phyloP scores from a whole-genome alignment of 1,284 basidiomycete species.

The Waitea zeae region DNA sequence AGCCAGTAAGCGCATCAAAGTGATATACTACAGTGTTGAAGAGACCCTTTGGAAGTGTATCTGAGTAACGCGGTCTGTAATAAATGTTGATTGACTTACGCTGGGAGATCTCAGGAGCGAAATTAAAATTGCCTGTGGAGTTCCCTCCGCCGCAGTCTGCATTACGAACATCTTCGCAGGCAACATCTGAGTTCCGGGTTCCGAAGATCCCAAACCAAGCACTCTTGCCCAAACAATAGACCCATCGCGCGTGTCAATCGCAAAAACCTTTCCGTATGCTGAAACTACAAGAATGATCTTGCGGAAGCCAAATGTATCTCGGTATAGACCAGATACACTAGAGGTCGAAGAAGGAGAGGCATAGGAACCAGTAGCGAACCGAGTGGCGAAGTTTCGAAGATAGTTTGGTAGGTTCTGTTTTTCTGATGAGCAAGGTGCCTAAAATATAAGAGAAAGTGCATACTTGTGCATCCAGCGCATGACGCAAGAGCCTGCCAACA shows the following conservation, averaged over 20 bases:
- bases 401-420: conserved; percentile 64
- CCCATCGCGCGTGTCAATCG: conserved; percentile 67
- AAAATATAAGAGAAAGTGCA: conserved; percentile 9
- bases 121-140: conserved; percentile 38
- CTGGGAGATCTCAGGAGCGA: no score
- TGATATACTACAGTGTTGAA: conserved; percentile 64
- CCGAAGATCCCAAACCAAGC: conserved; percentile 47
- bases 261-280: conserved; percentile 62
- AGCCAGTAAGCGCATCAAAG: conserved; percentile 64
- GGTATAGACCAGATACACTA: conserved; percentile 20
- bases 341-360: conserved; percentile 22
- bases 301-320: conserved; percentile 79
- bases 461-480: conserved; percentile 49
- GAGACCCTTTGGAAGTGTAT: conserved; percentile 27
- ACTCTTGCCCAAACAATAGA: conserved; percentile 61
- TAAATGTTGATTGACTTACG: no score
- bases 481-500: conserved; percentile 39
- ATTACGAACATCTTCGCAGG: conserved; percentile 42
- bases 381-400: conserved; percentile 42
- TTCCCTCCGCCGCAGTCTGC: conserved; percentile 28
- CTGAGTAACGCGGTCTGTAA: no score
- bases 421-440: no score
- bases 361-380: conserved; percentile 63
- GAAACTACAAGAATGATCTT: conserved; percentile 72
- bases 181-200: conserved; percentile 32